These are phyloP conservation scores for Aphanomyces stellatus DNA, from an alignment of 352 stramenopile species.

Conservation along the genomic window DNA sequence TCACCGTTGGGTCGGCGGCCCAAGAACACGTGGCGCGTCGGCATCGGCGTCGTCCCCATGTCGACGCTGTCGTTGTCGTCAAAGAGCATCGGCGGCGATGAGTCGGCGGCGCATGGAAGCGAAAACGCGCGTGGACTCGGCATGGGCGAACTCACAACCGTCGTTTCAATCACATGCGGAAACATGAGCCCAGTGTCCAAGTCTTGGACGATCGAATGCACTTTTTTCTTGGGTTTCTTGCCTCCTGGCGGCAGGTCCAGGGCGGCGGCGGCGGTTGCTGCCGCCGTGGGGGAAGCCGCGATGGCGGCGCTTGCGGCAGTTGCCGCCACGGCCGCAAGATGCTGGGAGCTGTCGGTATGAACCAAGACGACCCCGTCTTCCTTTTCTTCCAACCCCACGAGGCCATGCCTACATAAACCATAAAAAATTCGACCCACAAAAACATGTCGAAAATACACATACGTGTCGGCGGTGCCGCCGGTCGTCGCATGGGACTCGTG, in stretches of 20 bases:
- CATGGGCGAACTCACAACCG: not conserved
- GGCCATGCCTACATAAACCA: not conserved
- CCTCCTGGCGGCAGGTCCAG: not conserved
- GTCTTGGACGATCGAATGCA: constrained; percentile 20
- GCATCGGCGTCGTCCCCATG: constrained; percentile 25
- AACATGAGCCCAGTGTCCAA: constrained; percentile 18
- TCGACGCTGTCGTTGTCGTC: constrained; percentile 25
- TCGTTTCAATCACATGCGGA: constrained; percentile 14
- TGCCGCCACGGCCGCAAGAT: not conserved
- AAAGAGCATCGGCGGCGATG: constrained; percentile 24
- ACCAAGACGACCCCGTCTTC: constrained; percentile 18
- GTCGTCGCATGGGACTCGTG: not conserved
- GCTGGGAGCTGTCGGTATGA: constrained; percentile 1
- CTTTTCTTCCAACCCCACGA: constrained; percentile 20
- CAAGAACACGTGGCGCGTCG: too few species aligned
- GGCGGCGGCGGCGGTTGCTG: not conserved
- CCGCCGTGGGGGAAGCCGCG: not conserved
- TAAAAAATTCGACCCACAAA: not conserved
- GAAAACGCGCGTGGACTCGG: not conserved
- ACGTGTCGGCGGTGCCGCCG: not conserved
- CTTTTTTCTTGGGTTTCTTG: constrained; percentile 5
- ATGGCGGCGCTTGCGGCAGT: too few species aligned
- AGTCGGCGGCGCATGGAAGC: too few species aligned
- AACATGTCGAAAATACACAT: not conserved
- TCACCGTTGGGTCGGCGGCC: constrained; percentile 27